Evolutionary conservation across 2,329 filamentous ascomycete species (phyloP).

Genomic region (Alternaria sp.): DNA sequence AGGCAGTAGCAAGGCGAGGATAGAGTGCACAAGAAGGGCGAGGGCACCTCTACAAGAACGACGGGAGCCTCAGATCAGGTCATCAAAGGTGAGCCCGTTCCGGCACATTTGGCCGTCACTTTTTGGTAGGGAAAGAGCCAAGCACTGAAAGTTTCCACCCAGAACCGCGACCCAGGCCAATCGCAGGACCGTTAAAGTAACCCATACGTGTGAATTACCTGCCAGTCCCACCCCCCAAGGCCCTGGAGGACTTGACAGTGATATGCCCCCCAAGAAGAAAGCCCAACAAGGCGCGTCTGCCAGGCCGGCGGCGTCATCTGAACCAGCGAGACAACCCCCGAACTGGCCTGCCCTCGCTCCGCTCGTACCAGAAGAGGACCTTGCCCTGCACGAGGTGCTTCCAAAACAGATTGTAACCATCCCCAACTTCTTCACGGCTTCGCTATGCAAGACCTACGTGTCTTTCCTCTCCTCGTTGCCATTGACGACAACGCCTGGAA

Average conservation of each 20-base stretch:
- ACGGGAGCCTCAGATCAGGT: background rate
- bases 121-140: constrained; percentile 5
- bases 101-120: background rate
- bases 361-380: constrained; percentile 68
- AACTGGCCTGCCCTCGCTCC: constrained; percentile 78
- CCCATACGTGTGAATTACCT: background rate
- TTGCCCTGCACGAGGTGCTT: constrained; percentile 65
- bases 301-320: background rate
- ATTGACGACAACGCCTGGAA: constrained; percentile 76
- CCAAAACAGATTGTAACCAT: constrained; percentile 74
- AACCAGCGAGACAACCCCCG: constrained; percentile 43
- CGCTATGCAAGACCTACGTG: constrained; percentile 77
- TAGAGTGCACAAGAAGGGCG: background rate
- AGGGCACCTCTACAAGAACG: background rate
- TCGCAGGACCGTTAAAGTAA: background rate
- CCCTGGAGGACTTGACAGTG: background rate
- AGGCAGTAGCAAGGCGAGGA: background rate
- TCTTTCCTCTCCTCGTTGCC: constrained; percentile 74
- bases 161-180: background rate
- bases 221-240: background rate
- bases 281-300: constrained; percentile 10
- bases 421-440: constrained; percentile 74
- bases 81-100: background rate
- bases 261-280: constrained; percentile 44
- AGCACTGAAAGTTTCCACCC: background rate